Evolutionary conservation across 345 rosid genomes (phyloP), one percentile per base, ranked within the genome.

Genomic region (Syzygium jambos): DNA sequence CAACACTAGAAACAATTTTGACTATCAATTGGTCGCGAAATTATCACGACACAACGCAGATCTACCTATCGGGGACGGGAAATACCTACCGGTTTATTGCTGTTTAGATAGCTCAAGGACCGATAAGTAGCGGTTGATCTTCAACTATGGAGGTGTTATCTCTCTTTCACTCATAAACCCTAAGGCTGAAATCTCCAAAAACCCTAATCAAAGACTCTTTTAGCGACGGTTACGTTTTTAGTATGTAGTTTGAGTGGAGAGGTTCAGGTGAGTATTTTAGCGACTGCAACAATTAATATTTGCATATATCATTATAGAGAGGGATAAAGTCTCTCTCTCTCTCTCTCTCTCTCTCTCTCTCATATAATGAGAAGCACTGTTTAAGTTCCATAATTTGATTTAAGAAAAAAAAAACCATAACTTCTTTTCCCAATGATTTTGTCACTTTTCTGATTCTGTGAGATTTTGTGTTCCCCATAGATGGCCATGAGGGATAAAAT

Each of bases 381-480:
- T 88, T 86, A 87, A 85, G 84, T 87, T 89, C 78, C 83, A 84
- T 63, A 89, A 91, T 90, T 91, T 12, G 19, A 29, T 34, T 38
- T 19, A 73, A 73, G 49, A 25, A 19, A 73, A 73, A 65, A 73
- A 91, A 90, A 89, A 89, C 86, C 85, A 15, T 77, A 4, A 87
- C 77, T 61, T 46, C 52, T 91, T 87, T 92, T 91, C 88, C 52
- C 84, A 43, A 86, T 88, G 85, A 59, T 87, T 89, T 87, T 90
- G 87, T 89, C 89, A 82, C 89, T 92, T 92, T 91, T 88, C 83
- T 88, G 93, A 92, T 92, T 90, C 93, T 91, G 85, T 92, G 80
- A 53, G 94, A 92, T 94, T 87, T 89, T 90, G 86, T 92, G 95
- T 94, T 90, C 94, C 95, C 95, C 89, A 92, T 92, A 93, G 89